Percentiles rank a stretch among this genome's conserved stretches.
Evolutionary conservation across 2,329 filamentous ascomycete genomes (phyloP).

Genomic region (Epicoccum nigrum): DNA sequence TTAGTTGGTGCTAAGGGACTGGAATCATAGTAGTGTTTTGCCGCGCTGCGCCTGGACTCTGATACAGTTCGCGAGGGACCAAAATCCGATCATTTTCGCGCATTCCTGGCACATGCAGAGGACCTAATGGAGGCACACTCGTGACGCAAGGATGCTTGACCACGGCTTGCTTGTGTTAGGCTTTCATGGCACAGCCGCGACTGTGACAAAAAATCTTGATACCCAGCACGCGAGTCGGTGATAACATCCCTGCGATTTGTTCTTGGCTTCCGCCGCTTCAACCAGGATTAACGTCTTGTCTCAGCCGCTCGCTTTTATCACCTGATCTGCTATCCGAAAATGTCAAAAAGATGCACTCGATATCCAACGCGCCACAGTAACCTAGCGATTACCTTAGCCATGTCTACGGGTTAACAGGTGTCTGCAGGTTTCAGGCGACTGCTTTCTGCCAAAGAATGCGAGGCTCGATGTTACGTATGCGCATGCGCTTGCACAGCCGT

Average conservation of each 20-base stretch:
- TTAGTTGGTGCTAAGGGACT: background rate
- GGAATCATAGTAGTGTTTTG: background rate
- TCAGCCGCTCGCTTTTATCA: conserved; percentile 1
- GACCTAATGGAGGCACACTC: background rate
- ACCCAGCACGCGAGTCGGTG: background rate
- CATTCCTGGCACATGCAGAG: conserved; percentile 6
- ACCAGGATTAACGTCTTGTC: background rate
- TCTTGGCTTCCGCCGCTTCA: conserved; percentile 3
- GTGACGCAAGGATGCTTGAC: conserved; percentile 4
- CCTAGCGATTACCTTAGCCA: background rate
- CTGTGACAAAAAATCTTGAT: background rate
- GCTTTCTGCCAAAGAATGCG: conserved; percentile 30
- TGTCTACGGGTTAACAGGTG: no score
- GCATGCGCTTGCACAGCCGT: conserved; percentile 5
- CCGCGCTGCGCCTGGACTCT: background rate
- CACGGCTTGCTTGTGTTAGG: background rate
- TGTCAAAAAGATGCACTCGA: conserved; percentile 9
- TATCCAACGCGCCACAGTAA: background rate
- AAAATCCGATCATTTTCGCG: background rate
- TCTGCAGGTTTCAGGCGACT: conserved; percentile 21
- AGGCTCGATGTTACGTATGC: conserved; percentile 9
- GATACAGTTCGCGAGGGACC: conserved; percentile 5
- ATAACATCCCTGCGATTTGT: background rate
- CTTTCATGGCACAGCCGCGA: background rate
- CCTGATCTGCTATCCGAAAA: conserved; percentile 1